Conservation (phyloP, 768 basidiomycete genomes). For the Jaapia argillacea region DNA sequence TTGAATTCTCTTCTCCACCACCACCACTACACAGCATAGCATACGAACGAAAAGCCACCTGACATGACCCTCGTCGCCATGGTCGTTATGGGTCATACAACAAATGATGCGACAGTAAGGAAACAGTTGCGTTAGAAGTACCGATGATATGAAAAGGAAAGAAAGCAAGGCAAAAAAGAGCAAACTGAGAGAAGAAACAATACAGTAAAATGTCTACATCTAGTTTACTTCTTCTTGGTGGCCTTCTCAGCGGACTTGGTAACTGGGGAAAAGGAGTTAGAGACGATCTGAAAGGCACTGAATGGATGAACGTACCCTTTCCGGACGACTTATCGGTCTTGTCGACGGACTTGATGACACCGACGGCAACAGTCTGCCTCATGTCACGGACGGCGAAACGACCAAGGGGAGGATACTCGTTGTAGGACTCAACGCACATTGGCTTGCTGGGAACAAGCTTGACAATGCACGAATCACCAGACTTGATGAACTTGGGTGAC, state of each 20-base stretch:
- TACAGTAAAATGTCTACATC: slow-evolving; percentile 62
- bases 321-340: slow-evolving; percentile 86
- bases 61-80: not conserved
- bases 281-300: not conserved
- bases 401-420: slow-evolving; percentile 98
- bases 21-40: not conserved
- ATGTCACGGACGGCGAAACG: slow-evolving; percentile 99
- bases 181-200: slow-evolving; percentile 33
- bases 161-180: slow-evolving; percentile 33
- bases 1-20: not conserved
- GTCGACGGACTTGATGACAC: slow-evolving; percentile 97
- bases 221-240: slow-evolving; percentile 88
- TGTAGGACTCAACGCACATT: slow-evolving; percentile 91
- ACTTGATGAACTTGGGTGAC: slow-evolving; percentile 96
- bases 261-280: slow-evolving; percentile 32
- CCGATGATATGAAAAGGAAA: slow-evolving; percentile 18
- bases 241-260: slow-evolving; percentile 97
- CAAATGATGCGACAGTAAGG: not conserved
- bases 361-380: slow-evolving; percentile 98
- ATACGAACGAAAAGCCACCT: not conserved
- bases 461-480: slow-evolving; percentile 98
- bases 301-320: slow-evolving; percentile 48
- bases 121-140: not conserved
- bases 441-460: slow-evolving; percentile 96
- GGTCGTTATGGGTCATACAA: not conserved